Base-by-base conservation (phyloP, 331 rosid species). In the Erythrophleum ivorense region DNA sequence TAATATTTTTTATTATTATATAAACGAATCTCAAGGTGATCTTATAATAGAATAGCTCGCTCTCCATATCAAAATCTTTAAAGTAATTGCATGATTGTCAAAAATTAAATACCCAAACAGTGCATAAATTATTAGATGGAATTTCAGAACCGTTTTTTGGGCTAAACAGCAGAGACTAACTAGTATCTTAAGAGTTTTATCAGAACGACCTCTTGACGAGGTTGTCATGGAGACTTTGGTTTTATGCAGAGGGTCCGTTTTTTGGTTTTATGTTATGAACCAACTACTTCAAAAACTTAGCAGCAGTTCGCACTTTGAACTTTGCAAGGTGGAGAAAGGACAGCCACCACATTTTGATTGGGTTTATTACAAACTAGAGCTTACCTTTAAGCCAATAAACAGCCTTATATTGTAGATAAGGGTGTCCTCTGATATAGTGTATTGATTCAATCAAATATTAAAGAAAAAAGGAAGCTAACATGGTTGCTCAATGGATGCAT, bases 401-500 rank as follows among this genome's bases (percentile, higher is more conserved):
- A 69, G 74, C 19, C 18, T 21, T 69, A 33, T 69, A 50, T 70
- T 78, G 9, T 24, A 62, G 13, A 71, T 60, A 53, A 76, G 58
- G 81, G 78, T 12, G 67, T 38, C 58, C 62, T 78, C 21, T 64
- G 69, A 36, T 76, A 58, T 75, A 40, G 29, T 81, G 53, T 54
- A 58, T 62, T 54, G 80, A 79, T 43, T 46, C 29, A 48, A 18
- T 46, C 45, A 38, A 71, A 71, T 78, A 78, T 34, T 80, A 77
- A 77, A 77, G 41, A 65, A 41, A 69, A 3, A 53, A 52, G 67
- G 53, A 80, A 83, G 40, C 57, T 48, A 53, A 31, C 77, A 80
- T 36, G 50, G 70, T 83, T 65, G 78, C 52, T 55, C 64, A 50
- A 50, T 33, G 55, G 85, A 83, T 73, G 80, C 36, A 81, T 77